Conservation (phyloP, 73 alveolate genomes). For the Paramecium biaurelia region DNA sequence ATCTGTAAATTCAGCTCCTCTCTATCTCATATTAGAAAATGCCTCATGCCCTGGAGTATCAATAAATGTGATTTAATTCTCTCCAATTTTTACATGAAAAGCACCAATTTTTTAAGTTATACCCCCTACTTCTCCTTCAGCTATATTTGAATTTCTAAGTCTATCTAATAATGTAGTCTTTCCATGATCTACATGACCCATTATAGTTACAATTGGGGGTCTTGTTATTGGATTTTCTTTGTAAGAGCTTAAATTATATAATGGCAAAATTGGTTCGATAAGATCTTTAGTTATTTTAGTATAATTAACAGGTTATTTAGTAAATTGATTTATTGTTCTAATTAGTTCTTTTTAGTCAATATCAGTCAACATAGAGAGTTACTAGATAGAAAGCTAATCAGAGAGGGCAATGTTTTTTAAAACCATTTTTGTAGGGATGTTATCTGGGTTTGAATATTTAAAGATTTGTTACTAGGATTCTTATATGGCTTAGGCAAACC, state of each 20-base stretch:
- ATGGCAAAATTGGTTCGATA: not conserved
- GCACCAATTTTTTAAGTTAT: conserved; percentile 95
- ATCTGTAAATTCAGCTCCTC: conserved; percentile 96
- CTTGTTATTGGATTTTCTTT: conserved; percentile 42
- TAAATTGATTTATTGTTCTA: not conserved
- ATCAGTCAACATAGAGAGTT: not conserved
- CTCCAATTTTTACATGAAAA: conserved; percentile 75
- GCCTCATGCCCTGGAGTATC: conserved; percentile 99
- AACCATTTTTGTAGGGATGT: not conserved
- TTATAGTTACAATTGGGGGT: conserved; percentile 88
- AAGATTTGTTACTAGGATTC: not conserved
- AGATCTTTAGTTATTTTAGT: not conserved
- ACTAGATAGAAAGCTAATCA: not conserved
- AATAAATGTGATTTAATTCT: conserved; percentile 84
- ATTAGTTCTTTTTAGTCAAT: not conserved
- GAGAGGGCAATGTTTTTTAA: not conserved
- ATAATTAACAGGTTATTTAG: not conserved
- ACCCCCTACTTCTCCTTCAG: conserved; percentile 91
- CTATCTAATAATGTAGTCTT: conserved; percentile 93
- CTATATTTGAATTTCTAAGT: conserved; percentile 74
- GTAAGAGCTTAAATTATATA: not conserved
- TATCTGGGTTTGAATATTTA: not conserved
- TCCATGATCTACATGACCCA: conserved; percentile 99
- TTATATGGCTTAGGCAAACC: not conserved
- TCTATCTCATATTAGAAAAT: conserved; percentile 82